A percentile compares a stretch with the other conserved stretches of the same genome.
Conservation (phyloP, 257 asterid species). For the Pogostemon cablin region DNA sequence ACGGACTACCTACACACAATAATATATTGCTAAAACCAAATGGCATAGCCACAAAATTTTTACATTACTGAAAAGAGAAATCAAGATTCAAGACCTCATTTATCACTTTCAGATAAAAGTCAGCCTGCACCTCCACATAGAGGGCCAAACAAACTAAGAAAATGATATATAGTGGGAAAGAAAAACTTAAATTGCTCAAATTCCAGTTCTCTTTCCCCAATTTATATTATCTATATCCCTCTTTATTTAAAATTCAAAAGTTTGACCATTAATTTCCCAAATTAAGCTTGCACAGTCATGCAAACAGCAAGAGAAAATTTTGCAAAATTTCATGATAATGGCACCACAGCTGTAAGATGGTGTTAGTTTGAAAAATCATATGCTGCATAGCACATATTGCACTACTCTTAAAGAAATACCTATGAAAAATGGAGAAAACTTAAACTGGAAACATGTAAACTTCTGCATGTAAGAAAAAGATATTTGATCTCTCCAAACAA, state of each 20-base stretch:
- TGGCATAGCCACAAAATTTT: neutral
- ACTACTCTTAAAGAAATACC: neutral
- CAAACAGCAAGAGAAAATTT: neutral
- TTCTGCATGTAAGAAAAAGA: slow-evolving; percentile 2
- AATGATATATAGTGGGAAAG: neutral
- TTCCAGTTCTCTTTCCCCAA: slow-evolving; percentile 14
- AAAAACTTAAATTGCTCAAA: slow-evolving; percentile 19
- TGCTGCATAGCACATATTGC: neutral
- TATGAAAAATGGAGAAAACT: slow-evolving; percentile 4
- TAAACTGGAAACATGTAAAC: neutral
- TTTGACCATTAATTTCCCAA: neutral
- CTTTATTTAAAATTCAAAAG: neutral
- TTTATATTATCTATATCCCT: slow-evolving; percentile 1
- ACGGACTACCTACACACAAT: neutral
- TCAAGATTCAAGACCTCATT: neutral
- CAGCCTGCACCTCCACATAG: slow-evolving; percentile 26
- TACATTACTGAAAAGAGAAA: neutral
- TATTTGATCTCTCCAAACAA: slow-evolving; percentile 9
- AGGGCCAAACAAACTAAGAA: slow-evolving; percentile 1
- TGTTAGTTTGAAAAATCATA: neutral
- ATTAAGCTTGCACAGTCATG: slow-evolving; percentile 5
- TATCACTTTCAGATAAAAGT: slow-evolving; percentile 1
- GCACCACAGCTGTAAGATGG: neutral
- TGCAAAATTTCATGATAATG: slow-evolving; percentile 10
- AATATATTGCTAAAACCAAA: slow-evolving; percentile 12